Evolutionary conservation across 2,329 filamentous ascomycete species (phyloP), one percentile per base, ranked within the genome.

Genomic region (Nigrospora sphaerica): DNA sequence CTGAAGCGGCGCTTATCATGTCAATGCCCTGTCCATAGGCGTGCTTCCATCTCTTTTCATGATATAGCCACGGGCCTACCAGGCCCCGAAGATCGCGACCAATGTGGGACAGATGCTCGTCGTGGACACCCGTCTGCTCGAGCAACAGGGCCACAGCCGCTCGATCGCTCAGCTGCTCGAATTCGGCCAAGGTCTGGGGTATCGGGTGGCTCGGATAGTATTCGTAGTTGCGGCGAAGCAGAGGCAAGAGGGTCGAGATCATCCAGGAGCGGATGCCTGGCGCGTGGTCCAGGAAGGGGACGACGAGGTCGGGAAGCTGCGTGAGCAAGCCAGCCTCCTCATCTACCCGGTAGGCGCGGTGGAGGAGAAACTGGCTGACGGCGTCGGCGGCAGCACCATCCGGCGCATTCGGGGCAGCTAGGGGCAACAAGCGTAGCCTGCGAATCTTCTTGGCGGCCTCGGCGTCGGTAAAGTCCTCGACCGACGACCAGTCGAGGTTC

Each of bases 41-140:
- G 17, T 43, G 49, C 49, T 74, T 76, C 70, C 83, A 82, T 45
- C 83, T 77, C 17, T 66, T 73, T 43, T 81, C 73, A 39, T 80
- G 81, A 56, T 85, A 81, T 42, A 90, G 69, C 86, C 86, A 92
- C 2, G 87, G 86, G 0, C 81, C 83, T 42, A 91, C 67, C 34
- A 91, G 59, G 0, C 82, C 79, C 51, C 78, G 78, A 46, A 91
- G 59, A 58, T 90, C 85, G 47, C 85, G 76, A 1, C 78, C 81
- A 41, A 83, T 60, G 34, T 70, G 60, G 1, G 55, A 48, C 16
- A 67, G 50, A 3, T 69, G 64, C 35, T 69, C 66, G 31, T 72
- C 62, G 14, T 57, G 57, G 18, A 56, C 49, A 23, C 71, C 72
- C 2, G 79, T 81, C 45, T 77, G 74, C 9, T 75, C 76, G 6